These are phyloP conservation scores for Chloranthus sessilifolius DNA, from an alignment of 164 flowering plant species.

Conservation along the genomic window DNA sequence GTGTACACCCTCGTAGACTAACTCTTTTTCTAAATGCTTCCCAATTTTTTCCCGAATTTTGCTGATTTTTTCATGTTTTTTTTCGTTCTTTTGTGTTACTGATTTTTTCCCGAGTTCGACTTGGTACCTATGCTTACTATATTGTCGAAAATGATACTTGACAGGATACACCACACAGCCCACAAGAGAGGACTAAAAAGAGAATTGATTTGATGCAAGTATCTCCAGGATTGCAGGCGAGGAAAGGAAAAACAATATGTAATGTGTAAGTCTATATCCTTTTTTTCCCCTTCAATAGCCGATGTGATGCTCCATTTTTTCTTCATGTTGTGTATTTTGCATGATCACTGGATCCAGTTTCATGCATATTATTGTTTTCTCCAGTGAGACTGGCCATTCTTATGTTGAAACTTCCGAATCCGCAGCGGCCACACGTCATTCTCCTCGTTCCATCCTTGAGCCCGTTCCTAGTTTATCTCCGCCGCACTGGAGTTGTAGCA, in stretches of 20 bases:
- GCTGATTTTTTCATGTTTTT: too few species aligned
- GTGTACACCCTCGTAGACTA: too few species aligned
- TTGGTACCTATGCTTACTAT: too few species aligned
- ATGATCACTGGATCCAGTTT: slow-evolving; percentile 21
- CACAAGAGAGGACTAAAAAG: slow-evolving; percentile 14
- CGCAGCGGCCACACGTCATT: slow-evolving; percentile 25
- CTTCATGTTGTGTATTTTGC: slow-evolving; percentile 6
- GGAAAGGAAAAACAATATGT: slow-evolving; percentile 10
- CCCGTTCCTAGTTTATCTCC: slow-evolving; percentile 35
- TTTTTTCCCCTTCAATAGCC: not conserved
- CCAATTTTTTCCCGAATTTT: too few species aligned
- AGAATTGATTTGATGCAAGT: slow-evolving; percentile 14
- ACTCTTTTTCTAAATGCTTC: not conserved
- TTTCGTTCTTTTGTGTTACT: too few species aligned
- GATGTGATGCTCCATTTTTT: not conserved
- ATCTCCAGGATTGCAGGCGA: slow-evolving; percentile 8
- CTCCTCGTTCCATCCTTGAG: slow-evolving; percentile 48
- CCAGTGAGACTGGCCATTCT: slow-evolving; percentile 42
- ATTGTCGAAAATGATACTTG: not conserved
- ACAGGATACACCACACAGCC: slow-evolving; percentile 20
- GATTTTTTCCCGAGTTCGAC: too few species aligned
- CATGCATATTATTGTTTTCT: slow-evolving; percentile 30
- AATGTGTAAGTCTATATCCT: slow-evolving; percentile 12
- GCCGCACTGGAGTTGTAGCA: slow-evolving; percentile 16
- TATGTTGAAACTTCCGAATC: slow-evolving; percentile 30